Conservation (phyloP, 179 eudicot genomes). For the Vitellaria paradoxa region DNA sequence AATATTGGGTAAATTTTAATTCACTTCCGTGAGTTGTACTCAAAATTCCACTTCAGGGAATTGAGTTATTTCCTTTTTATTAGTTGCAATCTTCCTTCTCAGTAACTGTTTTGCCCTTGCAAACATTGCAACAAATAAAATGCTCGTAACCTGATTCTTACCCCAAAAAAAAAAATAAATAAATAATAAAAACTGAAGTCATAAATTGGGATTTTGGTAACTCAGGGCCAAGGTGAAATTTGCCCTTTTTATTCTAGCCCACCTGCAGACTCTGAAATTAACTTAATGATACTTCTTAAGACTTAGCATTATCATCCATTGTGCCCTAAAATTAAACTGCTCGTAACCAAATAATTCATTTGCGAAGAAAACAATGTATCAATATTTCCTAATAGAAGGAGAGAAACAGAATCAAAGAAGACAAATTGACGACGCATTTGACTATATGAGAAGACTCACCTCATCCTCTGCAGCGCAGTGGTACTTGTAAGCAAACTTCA, state of each 20-base stretch:
- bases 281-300: background rate
- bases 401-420: background rate
- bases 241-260: background rate
- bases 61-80: too few species aligned
- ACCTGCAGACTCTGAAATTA: background rate
- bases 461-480: constrained; percentile 88
- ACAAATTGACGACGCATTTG: background rate
- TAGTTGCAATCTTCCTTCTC: too few species aligned
- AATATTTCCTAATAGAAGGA: background rate
- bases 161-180: background rate
- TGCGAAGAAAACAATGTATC: background rate
- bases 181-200: too few species aligned
- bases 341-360: background rate
- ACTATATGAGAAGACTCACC: constrained; percentile 30
- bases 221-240: too few species aligned
- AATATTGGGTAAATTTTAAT: too few species aligned
- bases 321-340: background rate
- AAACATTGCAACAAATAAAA: too few species aligned
- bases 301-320: background rate
- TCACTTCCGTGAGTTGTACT: too few species aligned
- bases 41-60: too few species aligned
- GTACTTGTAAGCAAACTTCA: constrained; percentile 61
- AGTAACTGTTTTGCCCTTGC: too few species aligned
- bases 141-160: too few species aligned
- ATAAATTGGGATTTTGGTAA: too few species aligned